A percentile compares a stretch with the other conserved stretches of the same genome.
These are phyloP conservation scores for Aechmea fasciata DNA, from an alignment of 176 grass and related monocot genomes.

Conservation along the genomic window DNA sequence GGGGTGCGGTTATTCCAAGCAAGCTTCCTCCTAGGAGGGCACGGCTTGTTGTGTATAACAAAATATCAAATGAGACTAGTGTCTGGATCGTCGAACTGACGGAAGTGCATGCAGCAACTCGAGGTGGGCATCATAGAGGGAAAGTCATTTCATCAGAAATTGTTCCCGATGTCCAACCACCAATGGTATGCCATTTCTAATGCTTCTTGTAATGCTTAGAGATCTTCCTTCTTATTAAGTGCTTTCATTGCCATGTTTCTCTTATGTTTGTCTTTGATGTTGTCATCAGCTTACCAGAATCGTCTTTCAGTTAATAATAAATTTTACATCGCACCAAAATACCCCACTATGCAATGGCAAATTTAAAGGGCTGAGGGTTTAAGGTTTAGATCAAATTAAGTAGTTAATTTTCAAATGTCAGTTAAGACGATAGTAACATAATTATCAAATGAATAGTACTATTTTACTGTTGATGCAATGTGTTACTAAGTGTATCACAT, in stretches of 20 bases:
- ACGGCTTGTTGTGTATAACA: slow-evolving; percentile 84
- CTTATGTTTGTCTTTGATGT: no score
- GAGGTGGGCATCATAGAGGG: slow-evolving; percentile 97
- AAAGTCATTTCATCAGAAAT: slow-evolving; percentile 76
- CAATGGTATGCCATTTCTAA: slow-evolving; percentile 52
- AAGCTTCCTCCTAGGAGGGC: slow-evolving; percentile 86
- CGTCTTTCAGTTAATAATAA: no score
- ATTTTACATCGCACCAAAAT: no score
- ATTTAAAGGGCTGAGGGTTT: no score
- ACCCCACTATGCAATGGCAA: no score
- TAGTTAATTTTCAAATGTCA: no score
- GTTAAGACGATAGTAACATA: no score
- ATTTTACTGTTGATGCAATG: no score
- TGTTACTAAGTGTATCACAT: no score
- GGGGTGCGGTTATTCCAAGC: slow-evolving; percentile 77
- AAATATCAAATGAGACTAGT: slow-evolving; percentile 90
- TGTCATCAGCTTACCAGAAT: no score
- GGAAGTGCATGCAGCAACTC: slow-evolving; percentile 92
- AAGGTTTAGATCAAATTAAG: no score
- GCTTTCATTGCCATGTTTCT: background rate
- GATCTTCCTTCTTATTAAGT: background rate
- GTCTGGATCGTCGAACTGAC: slow-evolving; percentile 94
- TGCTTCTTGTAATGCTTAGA: background rate
- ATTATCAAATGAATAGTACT: no score
- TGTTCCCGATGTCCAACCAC: slow-evolving; percentile 87